Conservation (phyloP, 176 grass and related monocot species). For the Triticum timopheevii region DNA sequence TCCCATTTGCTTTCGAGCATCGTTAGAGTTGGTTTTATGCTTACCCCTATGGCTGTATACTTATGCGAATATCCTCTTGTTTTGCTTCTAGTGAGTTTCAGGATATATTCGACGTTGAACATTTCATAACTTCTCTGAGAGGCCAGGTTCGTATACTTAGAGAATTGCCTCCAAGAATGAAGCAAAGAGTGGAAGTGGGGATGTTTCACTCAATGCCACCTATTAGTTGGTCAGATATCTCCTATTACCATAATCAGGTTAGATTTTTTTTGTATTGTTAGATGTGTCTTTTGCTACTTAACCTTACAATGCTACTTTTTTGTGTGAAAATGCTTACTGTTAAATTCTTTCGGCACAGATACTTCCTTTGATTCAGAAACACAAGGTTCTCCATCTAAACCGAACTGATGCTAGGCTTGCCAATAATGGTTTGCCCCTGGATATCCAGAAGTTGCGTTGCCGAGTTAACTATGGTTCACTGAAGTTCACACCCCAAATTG, state of each 20-base stretch:
- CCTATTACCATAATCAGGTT: slow-evolving; percentile 78
- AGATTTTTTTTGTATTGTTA: not conserved
- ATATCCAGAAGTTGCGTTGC: slow-evolving; percentile 67
- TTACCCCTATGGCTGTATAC: not conserved
- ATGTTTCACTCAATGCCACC: slow-evolving; percentile 61
- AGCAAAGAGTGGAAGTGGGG: slow-evolving; percentile 39
- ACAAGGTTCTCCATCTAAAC: slow-evolving; percentile 60
- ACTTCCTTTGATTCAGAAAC: slow-evolving; percentile 64
- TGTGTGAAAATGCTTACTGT: not conserved
- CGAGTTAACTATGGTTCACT: slow-evolving; percentile 62
- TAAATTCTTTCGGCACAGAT: slow-evolving; percentile 36
- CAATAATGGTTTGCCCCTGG: slow-evolving; percentile 66
- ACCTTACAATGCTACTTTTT: not conserved
- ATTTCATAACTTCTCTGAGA: slow-evolving; percentile 78
- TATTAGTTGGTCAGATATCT: slow-evolving; percentile 77
- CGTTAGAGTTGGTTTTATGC: not conserved
- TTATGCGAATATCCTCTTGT: not conserved
- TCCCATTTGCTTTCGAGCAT: not conserved
- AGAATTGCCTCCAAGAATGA: slow-evolving; percentile 60
- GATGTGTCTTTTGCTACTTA: not conserved
- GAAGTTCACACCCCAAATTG: slow-evolving; percentile 67
- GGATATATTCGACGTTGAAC: slow-evolving; percentile 74
- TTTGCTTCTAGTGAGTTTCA: slow-evolving; percentile 59
- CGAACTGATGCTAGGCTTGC: slow-evolving; percentile 75
- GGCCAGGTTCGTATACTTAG: slow-evolving; percentile 60